phyloP scores from a whole-genome alignment of 768 basidiomycete species.

The Auriscalpium orientale region DNA sequence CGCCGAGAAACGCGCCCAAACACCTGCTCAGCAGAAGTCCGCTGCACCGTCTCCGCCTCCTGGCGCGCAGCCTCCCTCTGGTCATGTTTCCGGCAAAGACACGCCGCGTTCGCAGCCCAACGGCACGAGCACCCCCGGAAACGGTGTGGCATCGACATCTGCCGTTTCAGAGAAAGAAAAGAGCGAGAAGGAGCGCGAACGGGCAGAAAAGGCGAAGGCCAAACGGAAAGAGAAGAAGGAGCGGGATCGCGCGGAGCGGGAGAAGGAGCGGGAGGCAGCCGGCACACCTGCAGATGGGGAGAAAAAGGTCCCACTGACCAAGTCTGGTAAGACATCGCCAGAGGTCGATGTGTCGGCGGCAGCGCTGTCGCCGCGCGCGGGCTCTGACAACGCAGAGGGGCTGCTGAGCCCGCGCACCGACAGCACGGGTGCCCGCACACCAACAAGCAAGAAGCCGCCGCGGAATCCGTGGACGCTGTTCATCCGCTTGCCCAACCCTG shows the following conservation, averaged over 20 bases:
- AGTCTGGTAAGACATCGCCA: constrained; percentile 36
- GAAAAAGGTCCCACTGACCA: constrained; percentile 7
- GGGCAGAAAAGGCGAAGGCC: constrained; percentile 46
- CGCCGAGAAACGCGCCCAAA: not conserved
- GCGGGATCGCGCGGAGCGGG: constrained; percentile 39
- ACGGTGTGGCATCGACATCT: constrained; percentile 27
- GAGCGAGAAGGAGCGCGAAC: constrained; percentile 32
- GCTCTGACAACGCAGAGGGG: constrained; percentile 27
- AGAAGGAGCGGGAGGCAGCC: constrained; percentile 25
- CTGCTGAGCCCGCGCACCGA: constrained; percentile 39
- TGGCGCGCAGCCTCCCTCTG: not conserved
- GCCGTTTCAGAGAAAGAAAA: constrained; percentile 9
- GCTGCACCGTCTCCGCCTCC: not conserved
- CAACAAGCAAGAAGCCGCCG: constrained; percentile 52
- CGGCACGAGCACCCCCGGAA: constrained; percentile 22
- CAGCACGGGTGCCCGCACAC: constrained; percentile 61
- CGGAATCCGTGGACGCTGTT: constrained; percentile 84
- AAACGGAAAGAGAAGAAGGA: constrained; percentile 62
- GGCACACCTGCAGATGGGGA: constrained; percentile 15
- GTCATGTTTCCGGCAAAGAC: constrained; percentile 5
- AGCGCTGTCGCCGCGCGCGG: constrained; percentile 19
- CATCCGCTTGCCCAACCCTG: constrained; percentile 52
- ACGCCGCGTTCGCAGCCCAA: constrained; percentile 16
- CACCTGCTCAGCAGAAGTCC: not conserved
- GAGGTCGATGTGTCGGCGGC: not conserved